Evolutionary conservation across 345 rosid species (phyloP), one percentile per base, ranked within the genome.

Genomic region (Eucalyptus rudis): DNA sequence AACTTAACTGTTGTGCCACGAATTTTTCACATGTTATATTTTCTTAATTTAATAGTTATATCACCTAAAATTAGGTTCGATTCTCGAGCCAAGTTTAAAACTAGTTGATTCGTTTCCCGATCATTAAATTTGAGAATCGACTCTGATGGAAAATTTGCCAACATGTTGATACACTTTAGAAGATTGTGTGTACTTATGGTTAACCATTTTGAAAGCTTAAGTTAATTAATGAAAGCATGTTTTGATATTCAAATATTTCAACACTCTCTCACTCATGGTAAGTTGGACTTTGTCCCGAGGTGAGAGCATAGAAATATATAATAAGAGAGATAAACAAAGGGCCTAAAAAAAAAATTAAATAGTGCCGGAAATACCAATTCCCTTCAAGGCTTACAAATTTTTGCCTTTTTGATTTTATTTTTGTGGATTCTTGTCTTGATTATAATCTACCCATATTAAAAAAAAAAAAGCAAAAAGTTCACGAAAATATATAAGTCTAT

Each of bases 171-270:
- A 4, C 76, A 64, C 10, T n/a, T 8, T 64, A n/a, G 16, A n/a
- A 64, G 3, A 64, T 64, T 64, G 33, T n/a, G 76, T n/a, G 3
- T 27, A 8, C 2, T 1, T 0, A n/a, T n/a, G 9, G 20, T 15
- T 0, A n/a, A n/a, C 2, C 0, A 0, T n/a, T 64, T 1, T 64
- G 0, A 64, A 64, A 1, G 10, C 76, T n/a, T 64, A 64, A n/a
- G 76, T n/a, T 1, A 0, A 64, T 64, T 14, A 27, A 62, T 62
- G 8, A 62, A 62, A 10, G 16, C 3, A 27, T 64, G 10, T 33
- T n/a, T n/a, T 64, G 8, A n/a, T 14, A 64, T n/a, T n/a, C 36
- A 14, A 0, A n/a, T n/a, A 15, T 64, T 64, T n/a, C 10, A 64
- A 64, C 36, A 14, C 1, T n/a, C 36, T 14, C 31, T 29, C 36